Evolutionary conservation across 176 grass and related monocot species (phyloP), one percentile per base, ranked within the genome.

Genomic region (Musa schizocarpa): DNA sequence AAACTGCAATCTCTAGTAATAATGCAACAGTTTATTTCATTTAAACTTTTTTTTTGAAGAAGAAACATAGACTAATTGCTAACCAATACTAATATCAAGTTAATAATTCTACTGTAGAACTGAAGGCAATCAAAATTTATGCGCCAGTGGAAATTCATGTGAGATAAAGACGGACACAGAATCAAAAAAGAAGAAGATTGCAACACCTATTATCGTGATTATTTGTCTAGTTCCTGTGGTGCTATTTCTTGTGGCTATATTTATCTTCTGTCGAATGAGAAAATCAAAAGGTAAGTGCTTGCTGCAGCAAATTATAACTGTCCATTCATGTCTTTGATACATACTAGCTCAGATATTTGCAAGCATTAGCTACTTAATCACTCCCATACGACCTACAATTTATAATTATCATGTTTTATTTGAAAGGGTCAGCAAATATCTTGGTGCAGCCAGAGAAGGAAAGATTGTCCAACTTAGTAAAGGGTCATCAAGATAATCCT

Each of bases 111-210:
- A 68, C 54, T 52, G 4, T 54, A 92, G 86, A 52, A 74, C 80
- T 74, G 86, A 52, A 17, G 52, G 82, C 9, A 91, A 91, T 78
- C 73, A 79, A 54, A 52, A 85, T 49, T 74, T 92, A 9, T 83
- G 83, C 25, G 80, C 50, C 59, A 71, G 77, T 26, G 71, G 70
- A 51, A 74, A 26, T 62, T 19, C 26, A 43, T 52, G 68, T 73
- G 27, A 9, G n/a, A 1, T 11, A 27, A 34, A 6, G 20, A 1
- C 24, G 6, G 25, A 11, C 64, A 3, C 64, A 67, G 25, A 9
- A 27, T 14, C 26, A 22, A 54, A 13, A 58, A 25, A 25, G 14
- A 74, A 58, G 53, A 73, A 81, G 14, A 74, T 72, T 22, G 20
- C 50, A 9, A 74, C 69, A 74, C 69, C 61, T 24, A 71, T 63